Conservation (phyloP, 2,329 filamentous ascomycete genomes). For the Xylariomycetidae sp. region DNA sequence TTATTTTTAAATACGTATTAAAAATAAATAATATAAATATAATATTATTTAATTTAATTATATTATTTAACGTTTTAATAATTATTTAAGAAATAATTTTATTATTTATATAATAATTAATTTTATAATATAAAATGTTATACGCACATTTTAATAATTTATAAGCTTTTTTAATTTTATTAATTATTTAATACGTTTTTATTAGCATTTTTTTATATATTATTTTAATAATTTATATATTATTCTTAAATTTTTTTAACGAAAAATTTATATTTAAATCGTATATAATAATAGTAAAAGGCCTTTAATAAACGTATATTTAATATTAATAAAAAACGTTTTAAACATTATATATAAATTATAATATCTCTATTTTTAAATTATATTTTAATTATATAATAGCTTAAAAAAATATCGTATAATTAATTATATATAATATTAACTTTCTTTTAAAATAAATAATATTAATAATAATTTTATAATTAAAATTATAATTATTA, state of each 20-base stretch:
- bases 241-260: no score
- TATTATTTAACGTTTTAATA: no score
- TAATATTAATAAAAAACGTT: slow-evolving; percentile 1
- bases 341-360: neutral
- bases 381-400: neutral
- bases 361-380: no score
- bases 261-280: neutral
- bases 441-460: neutral
- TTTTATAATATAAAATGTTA: no score
- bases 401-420: neutral
- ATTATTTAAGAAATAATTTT: no score
- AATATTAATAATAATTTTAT: slow-evolving; percentile 1
- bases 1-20: no score
- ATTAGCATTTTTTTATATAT: neutral
- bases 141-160: no score
- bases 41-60: no score
- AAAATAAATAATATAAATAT: no score
- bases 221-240: slow-evolving; percentile 1
- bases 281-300: neutral
- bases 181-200: no score
- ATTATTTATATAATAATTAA: no score
- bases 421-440: neutral
- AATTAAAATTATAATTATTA: slow-evolving; percentile 2
- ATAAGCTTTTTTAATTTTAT: no score
- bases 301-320: slow-evolving; percentile 1